Conservation (phyloP, 805 yeast species). For the Saturnispora gosingensis region DNA sequence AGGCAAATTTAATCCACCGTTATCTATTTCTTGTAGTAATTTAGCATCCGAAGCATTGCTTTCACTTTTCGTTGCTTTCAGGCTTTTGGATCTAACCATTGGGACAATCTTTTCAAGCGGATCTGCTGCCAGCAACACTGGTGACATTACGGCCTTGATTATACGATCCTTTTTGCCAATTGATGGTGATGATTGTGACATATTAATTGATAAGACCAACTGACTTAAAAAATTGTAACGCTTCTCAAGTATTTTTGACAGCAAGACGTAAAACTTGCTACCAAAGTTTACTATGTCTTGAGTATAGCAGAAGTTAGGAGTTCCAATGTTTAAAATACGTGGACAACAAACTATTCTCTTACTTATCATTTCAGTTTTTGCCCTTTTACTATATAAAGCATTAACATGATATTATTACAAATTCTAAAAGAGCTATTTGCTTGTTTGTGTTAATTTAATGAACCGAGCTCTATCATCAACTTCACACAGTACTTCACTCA, state of each 20-base stretch:
- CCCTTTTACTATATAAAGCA: neutral
- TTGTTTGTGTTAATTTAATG: slow-evolving; percentile 3
- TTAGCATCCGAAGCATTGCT: neutral
- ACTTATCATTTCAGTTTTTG: neutral
- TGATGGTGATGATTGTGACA: neutral
- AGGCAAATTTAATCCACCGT: neutral
- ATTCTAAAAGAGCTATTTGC: neutral
- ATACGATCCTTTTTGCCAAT: neutral
- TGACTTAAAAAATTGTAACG: neutral
- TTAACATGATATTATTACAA: neutral
- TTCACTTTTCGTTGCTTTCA: neutral
- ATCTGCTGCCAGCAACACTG: neutral
- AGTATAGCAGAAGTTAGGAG: neutral
- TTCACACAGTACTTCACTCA: slow-evolving; percentile 66
- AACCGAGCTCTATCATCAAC: slow-evolving; percentile 31
- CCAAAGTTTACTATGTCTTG: too few species aligned
- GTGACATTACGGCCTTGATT: neutral
- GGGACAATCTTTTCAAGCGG: neutral
- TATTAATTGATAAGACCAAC: neutral
- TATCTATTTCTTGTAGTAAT: neutral
- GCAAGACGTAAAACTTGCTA: neutral
- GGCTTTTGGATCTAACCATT: neutral
- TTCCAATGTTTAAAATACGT: neutral
- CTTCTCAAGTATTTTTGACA: neutral
- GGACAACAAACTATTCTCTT: neutral